A percentile compares a stretch with the other conserved stretches of the same genome.
These are phyloP conservation scores for Capsella rubella DNA, from an alignment of 441 rosid genomes.

Conservation along the genomic window DNA sequence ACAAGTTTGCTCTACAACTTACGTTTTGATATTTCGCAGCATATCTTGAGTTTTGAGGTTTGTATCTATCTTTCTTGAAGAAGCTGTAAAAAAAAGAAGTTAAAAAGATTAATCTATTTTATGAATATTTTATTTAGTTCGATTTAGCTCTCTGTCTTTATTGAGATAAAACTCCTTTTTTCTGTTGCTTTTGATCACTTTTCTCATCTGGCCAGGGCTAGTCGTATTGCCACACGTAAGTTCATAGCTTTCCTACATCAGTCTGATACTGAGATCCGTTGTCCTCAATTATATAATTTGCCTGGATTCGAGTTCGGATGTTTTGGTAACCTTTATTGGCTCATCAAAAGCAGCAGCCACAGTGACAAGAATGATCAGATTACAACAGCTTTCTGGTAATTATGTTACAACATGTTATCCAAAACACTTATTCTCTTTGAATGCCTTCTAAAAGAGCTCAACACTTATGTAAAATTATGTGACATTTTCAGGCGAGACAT, in stretches of 20 bases:
- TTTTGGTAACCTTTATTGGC: neutral
- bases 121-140: neutral
- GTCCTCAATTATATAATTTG: neutral
- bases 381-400: conserved; percentile 25
- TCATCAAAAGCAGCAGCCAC: neutral
- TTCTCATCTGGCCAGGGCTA: neutral
- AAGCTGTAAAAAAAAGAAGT: neutral
- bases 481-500: conserved; percentile 26
- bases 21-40: neutral
- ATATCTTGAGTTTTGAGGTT: neutral
- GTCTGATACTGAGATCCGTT: neutral
- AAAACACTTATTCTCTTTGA: conserved; percentile 13
- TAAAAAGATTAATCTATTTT: neutral
- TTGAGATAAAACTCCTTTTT: neutral
- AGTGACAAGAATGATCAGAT: conserved; percentile 11
- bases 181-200: neutral
- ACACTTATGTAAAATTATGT: neutral
- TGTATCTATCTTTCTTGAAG: neutral
- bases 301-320: neutral
- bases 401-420: conserved; percentile 33
- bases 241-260: neutral
- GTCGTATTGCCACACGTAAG: neutral
- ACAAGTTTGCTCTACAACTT: conserved; percentile 24
- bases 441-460: neutral
- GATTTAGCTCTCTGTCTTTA: neutral